Base-by-base conservation (phyloP, 2,329 filamentous ascomycete species). In the Arthrobotrys entomopaga region DNA sequence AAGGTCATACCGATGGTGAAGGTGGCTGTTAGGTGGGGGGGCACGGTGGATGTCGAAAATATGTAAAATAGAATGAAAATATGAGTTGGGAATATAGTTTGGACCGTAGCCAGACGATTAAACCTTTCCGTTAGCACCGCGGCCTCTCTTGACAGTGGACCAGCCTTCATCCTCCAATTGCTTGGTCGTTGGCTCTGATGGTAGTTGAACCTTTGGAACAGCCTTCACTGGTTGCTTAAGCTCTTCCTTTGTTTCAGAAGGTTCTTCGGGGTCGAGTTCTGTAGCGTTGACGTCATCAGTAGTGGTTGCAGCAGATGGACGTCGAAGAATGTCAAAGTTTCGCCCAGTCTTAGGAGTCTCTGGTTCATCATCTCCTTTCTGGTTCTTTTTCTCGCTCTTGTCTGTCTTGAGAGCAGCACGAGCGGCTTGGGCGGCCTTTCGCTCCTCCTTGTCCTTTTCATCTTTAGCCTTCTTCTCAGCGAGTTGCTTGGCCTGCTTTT, bases 401-500 rank as follows among this genome's bases (percentile, higher is more conserved):
- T 84, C 84, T 7, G 83, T 84, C 42, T 85, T 85, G 73, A 87
- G 85, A 81, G 88, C 88, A 22, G 86, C 82, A n/a, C 85, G 85
- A 57, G 87, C 86, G 78, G 90, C 89, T 80, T 87, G 89, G n/a
- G 87, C 88, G 38, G 87, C 81, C 60, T 87, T 85, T 69, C 85
- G 85, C 77, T 92, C 90, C 79, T 91, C 84, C 63, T 79, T 81
- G 10, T 81, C 82, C 58, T 84, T 83, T 42, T 86, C 84, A 59
- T 86, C 85, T 77, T 89, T 88, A 59, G 88, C 92, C 82, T 92
- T 93, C 50, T 88, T 90, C 84, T 93, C 95, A 76, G 95, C 92
- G 0, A 95, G 92, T 87, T 96, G 96, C 70, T 91, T 85, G 79
- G 91, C 85, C 77, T 91, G 87, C 86, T 92, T 96, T 83, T 97